phyloP scores from a whole-genome alignment of 495 filamentous ascomycete genomes.

The Hyaloscypha finlandica region DNA sequence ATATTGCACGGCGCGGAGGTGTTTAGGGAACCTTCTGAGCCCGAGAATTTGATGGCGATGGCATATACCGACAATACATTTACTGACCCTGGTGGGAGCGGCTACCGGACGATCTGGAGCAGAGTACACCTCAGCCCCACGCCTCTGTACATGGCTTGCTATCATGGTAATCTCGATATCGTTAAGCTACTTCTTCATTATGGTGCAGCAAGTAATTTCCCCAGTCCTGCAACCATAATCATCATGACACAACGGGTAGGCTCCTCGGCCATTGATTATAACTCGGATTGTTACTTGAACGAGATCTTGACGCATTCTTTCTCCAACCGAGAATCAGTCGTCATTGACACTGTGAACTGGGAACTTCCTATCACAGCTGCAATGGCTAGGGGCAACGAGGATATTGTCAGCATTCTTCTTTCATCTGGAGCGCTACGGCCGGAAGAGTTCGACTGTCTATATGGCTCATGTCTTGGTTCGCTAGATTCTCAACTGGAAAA shows the following conservation, averaged over 20 bases:
- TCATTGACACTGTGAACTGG: background rate
- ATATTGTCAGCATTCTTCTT: background rate
- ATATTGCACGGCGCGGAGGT: background rate
- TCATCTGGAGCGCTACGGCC: background rate
- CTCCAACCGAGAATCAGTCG: background rate
- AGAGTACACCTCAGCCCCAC: background rate
- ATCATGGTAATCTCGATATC: constrained; percentile 1
- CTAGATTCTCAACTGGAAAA: background rate
- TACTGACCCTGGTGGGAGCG: background rate
- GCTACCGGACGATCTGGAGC: background rate
- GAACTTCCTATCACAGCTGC: background rate
- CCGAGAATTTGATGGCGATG: background rate
- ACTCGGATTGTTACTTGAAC: background rate
- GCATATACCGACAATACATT: background rate
- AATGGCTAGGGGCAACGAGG: background rate
- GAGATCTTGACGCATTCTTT: background rate
- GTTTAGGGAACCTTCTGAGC: background rate
- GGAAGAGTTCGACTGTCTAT: constrained; percentile 3
- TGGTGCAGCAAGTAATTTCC: constrained; percentile 2
- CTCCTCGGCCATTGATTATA: background rate
- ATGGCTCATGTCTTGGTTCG: background rate
- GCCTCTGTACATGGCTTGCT: constrained; percentile 12
- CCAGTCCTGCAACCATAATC: background rate
- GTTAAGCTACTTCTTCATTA: constrained; percentile 2
- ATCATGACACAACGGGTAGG: background rate